Evolutionary conservation across 805 yeast genomes (phyloP).

Genomic region (Wickerhamiella qilinensis): DNA sequence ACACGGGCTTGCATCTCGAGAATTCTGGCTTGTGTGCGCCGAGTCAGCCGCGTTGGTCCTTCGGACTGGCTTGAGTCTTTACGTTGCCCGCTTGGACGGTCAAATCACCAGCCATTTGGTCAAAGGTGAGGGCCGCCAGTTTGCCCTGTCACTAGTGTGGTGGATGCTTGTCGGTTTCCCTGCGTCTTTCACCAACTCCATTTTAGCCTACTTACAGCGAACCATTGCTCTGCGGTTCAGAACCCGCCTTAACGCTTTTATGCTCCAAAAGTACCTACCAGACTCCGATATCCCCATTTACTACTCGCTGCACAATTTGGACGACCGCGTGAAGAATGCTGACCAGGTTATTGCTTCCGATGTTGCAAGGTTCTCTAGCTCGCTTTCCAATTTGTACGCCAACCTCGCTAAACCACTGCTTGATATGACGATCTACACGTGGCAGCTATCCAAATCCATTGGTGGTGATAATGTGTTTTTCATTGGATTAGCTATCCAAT

Average conservation of each 20-base stretch:
- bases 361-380: constrained; percentile 52
- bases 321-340: constrained; percentile 46
- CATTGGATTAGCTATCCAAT: constrained; percentile 64
- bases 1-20: constrained; percentile 16
- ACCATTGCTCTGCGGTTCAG: constrained; percentile 33
- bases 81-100: constrained; percentile 80
- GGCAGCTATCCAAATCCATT: constrained; percentile 40
- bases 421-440: constrained; percentile 66
- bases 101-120: constrained; percentile 67
- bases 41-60: constrained; percentile 46
- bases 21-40: constrained; percentile 25
- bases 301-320: constrained; percentile 52
- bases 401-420: constrained; percentile 71
- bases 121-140: constrained; percentile 46
- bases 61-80: constrained; percentile 60
- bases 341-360: constrained; percentile 76
- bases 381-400: constrained; percentile 61
- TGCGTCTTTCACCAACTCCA: constrained; percentile 61
- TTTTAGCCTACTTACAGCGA: constrained; percentile 30
- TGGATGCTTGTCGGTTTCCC: constrained; percentile 86
- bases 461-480: constrained; percentile 57
- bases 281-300: constrained; percentile 50
- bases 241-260: constrained; percentile 41
- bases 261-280: constrained; percentile 60
- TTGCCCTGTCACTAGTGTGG: constrained; percentile 42